These are phyloP conservation scores for Leptosphaerulina australis DNA, from an alignment of 2,329 filamentous ascomycete species.

Conservation along the genomic window DNA sequence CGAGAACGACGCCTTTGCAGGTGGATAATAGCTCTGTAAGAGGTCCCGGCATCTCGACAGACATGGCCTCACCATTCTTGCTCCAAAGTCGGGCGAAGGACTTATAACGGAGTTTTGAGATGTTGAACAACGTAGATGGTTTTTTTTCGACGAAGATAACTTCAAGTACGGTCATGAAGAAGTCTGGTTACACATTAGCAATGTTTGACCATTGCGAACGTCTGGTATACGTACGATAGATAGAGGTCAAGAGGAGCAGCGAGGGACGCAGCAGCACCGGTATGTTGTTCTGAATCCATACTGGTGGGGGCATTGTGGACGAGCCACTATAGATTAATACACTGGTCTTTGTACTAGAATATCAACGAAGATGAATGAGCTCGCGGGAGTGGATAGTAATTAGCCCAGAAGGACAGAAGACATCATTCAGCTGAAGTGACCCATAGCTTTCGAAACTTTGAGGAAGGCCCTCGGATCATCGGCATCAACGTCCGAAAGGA, in stretches of 20 bases:
- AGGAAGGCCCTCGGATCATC: slow-evolving; percentile 5
- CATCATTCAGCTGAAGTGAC: background rate
- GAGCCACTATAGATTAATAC: no score
- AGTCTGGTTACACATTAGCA: slow-evolving; percentile 31
- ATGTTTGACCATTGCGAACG: background rate
- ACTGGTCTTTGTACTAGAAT: no score
- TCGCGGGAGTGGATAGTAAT: no score
- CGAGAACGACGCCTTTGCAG: slow-evolving; percentile 45
- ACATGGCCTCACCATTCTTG: slow-evolving; percentile 45
- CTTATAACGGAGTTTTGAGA: slow-evolving; percentile 39
- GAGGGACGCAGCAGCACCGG: slow-evolving; percentile 38
- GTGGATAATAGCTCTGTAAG: slow-evolving; percentile 33
- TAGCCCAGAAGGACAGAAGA: background rate
- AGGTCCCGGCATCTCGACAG: slow-evolving; percentile 44
- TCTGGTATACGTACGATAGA: slow-evolving; percentile 33
- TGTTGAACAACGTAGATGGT: slow-evolving; percentile 36
- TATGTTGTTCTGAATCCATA: slow-evolving; percentile 28
- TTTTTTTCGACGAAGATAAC: slow-evolving; percentile 35
- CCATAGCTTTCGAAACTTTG: slow-evolving; percentile 1
- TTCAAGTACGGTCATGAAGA: slow-evolving; percentile 44
- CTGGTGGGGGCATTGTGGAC: slow-evolving; percentile 6
- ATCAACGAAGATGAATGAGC: no score
- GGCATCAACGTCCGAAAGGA: slow-evolving; percentile 5
- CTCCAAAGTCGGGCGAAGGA: slow-evolving; percentile 47
- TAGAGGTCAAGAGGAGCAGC: slow-evolving; percentile 32